Conservation (phyloP, 768 basidiomycete species). For the Udeniomyces megalosporus region DNA sequence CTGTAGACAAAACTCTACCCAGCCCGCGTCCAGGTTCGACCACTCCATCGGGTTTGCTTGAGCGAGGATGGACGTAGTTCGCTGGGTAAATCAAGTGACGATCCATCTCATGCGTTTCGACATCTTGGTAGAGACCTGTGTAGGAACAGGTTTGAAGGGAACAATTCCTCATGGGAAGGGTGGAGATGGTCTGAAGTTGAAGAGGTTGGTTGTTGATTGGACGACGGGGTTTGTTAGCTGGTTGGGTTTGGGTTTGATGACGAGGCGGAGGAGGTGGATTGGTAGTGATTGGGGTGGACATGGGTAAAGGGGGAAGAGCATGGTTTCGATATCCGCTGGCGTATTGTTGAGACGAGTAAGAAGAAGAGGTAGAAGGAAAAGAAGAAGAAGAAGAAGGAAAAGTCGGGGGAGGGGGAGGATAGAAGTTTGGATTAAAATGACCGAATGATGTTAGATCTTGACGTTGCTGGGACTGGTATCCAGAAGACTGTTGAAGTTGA, state of each 20-base stretch:
- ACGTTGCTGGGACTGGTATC: too few species aligned
- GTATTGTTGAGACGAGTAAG: background rate
- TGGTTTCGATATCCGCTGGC: too few species aligned
- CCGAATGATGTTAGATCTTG: background rate
- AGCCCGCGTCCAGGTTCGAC: too few species aligned
- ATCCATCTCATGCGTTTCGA: constrained; percentile 76
- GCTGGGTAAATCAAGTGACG: constrained; percentile 69
- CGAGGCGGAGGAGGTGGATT: background rate
- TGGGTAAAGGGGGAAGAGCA: too few species aligned
- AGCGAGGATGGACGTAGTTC: constrained; percentile 44
- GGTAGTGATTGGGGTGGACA: background rate
- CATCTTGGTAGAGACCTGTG: constrained; percentile 48
- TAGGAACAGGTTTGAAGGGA: constrained; percentile 38
- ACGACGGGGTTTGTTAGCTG: background rate
- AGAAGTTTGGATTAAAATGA: background rate
- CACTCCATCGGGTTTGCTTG: constrained; percentile 19
- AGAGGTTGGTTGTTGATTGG: background rate
- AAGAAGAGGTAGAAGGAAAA: background rate
- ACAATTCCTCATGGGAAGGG: constrained; percentile 10
- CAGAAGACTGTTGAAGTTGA: too few species aligned
- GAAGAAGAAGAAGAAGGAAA: background rate
- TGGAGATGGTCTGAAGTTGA: constrained; percentile 2
- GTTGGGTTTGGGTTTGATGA: background rate
- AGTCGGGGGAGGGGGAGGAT: background rate
- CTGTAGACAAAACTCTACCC: constrained; percentile 20